Base-by-base conservation (phyloP, 139 green algal genomes). In the Chlorella ohadii region DNA sequence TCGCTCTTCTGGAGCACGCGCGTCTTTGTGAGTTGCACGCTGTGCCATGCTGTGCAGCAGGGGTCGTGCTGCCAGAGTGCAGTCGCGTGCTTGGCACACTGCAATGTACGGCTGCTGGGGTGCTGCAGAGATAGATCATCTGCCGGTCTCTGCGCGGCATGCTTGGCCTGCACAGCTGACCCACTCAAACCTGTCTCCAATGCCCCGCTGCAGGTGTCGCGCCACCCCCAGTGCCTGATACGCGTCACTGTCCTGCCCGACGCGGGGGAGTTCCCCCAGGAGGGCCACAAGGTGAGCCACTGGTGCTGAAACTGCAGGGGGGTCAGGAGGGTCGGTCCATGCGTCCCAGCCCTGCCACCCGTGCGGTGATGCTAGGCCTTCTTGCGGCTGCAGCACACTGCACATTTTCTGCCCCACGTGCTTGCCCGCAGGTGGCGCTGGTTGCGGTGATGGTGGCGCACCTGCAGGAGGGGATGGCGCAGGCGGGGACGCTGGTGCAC, bases 381-480 rank as follows among this genome's bases (percentile, higher is more conserved):
- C n/a, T n/a, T n/a, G n/a, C n/a, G n/a, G n/a, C n/a, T n/a, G n/a
- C n/a, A n/a, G n/a, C n/a, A n/a, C n/a, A n/a, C n/a, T n/a, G n/a
- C n/a, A n/a, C n/a, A n/a, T n/a, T n/a, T 28, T 31, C 1, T 28
- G 2, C 61, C 13, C 63, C 28, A 22, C 16, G 13, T 41, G 64
- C 6, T 20, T 75, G 36, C 36, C 12, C 2, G 41, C 71, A 78
- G 71, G 74, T 80, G 41, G 31, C 59, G 19, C 22, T 80, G 33
- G 74, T 80, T 13, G 74, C 51, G 2, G 74, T 66, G 16, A 80
- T 80, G 74, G 74, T 80, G 15, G 56, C 74, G 33, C 74, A 80
- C 31, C 28, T 68, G 51, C 44, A 75, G 51, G 51, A 59, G 51
- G 51, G 51, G 27, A 38, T 75, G 34, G 68, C 34, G 1, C 22